These are phyloP conservation scores for Monosporascus ibericus DNA, from an alignment of 2,329 filamentous ascomycete species.

Conservation along the genomic window DNA sequence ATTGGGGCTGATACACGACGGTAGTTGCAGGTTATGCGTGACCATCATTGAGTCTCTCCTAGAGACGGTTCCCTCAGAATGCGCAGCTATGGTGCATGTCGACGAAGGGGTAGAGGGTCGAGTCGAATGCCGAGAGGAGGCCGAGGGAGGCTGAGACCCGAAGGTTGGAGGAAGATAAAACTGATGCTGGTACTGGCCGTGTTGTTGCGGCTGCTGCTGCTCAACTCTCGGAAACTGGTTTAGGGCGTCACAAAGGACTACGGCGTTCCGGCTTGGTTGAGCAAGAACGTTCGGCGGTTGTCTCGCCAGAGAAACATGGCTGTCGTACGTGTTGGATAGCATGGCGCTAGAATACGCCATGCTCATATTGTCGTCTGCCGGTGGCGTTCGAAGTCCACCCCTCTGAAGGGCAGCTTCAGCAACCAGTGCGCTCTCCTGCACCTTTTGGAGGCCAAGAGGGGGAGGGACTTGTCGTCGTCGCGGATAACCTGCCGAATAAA, in stretches of 20 bases:
- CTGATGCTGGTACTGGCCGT: constrained; percentile 6
- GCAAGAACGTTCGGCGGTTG: constrained; percentile 28
- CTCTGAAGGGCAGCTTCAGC: constrained; percentile 20
- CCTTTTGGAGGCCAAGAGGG: constrained; percentile 13
- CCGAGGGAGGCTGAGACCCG: constrained; percentile 13
- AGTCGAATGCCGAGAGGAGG: constrained; percentile 27
- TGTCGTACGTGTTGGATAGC: constrained; percentile 39
- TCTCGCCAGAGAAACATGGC: constrained; percentile 34
- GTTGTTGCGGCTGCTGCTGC: constrained; percentile 12
- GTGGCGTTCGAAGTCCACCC: constrained; percentile 44
- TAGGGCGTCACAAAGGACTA: constrained; percentile 27
- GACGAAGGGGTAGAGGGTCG: constrained; percentile 33
- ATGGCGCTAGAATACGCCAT: constrained; percentile 42
- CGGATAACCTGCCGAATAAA: constrained; percentile 11
- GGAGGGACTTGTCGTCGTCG: constrained; percentile 8
- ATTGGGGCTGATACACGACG: constrained; percentile 66
- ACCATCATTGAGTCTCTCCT: constrained; percentile 40
- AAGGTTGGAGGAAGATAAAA: constrained; percentile 8
- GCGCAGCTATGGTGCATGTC: constrained; percentile 19
- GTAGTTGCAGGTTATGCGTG: constrained; percentile 62
- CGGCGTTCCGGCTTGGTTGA: constrained; percentile 27
- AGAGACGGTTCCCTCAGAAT: constrained; percentile 27
- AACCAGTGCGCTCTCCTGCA: constrained; percentile 12
- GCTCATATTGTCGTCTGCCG: constrained; percentile 45
- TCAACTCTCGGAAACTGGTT: constrained; percentile 15